These are phyloP conservation scores for Xylaria polymorpha DNA, from an alignment of 2,329 filamentous ascomycete genomes.

Conservation along the genomic window DNA sequence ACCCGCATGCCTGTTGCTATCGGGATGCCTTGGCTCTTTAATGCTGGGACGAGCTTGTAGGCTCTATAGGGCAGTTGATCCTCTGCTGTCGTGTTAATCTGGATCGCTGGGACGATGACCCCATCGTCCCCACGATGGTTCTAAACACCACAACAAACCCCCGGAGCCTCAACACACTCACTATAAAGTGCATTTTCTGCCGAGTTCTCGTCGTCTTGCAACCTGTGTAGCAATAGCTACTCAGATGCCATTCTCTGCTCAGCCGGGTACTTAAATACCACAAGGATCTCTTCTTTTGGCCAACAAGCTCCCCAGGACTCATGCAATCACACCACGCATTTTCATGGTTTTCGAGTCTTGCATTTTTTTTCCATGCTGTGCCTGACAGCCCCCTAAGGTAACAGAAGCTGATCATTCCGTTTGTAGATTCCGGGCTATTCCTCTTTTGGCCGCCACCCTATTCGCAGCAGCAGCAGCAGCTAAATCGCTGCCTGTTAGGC, in stretches of 20 bases:
- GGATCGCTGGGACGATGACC: conserved; percentile 25
- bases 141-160: conserved; percentile 21
- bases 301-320: not conserved
- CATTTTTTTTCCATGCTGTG: conserved; percentile 9
- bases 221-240: conserved; percentile 27
- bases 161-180: conserved; percentile 1
- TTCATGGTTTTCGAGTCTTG: conserved; percentile 1
- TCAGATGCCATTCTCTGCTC: conserved; percentile 11
- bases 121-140: conserved; percentile 23
- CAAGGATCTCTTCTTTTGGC: conserved; percentile 5
- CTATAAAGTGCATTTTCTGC: conserved; percentile 27
- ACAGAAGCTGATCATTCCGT: conserved; percentile 40
- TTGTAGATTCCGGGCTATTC: conserved; percentile 43
- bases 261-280: conserved; percentile 6
- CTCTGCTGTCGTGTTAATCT: conserved; percentile 29
- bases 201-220: conserved; percentile 11
- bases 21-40: conserved; percentile 24
- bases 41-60: conserved; percentile 36
- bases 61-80: conserved; percentile 33
- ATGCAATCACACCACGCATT: conserved; percentile 11
- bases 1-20: conserved; percentile 23
- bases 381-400: conserved; percentile 23
- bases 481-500: conserved; percentile 30
- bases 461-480: conserved; percentile 3
- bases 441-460: conserved; percentile 38